Evolutionary conservation across 805 yeast genomes (phyloP), one percentile per base, ranked within the genome.

Genomic region (Candida sithepensis): DNA sequence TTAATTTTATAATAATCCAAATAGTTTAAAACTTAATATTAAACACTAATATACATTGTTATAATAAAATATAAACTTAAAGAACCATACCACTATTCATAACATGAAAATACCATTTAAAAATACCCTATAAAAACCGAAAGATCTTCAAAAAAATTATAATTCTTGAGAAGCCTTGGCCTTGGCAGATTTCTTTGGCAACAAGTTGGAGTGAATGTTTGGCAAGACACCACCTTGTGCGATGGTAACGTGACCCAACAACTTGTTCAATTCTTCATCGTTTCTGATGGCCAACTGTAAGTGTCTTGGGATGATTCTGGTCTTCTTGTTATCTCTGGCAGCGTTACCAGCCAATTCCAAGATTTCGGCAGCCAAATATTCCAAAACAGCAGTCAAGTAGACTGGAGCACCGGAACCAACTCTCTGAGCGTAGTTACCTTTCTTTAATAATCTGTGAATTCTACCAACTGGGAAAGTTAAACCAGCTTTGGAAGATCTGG

Each of bases 191-290:
- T 77, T 77, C 72, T 76, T 71, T 68, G 82, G 84, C 63, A 91
- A 83, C 72, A 91, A 84, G 78, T 85, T 84, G 75, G 84, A 89
- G 78, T 88, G 96, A 70, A 90, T 88, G 84, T 89, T 88, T 78
- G 97, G 97, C 74, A 91, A 82, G 64, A 92, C 97, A 88, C 97
- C 97, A 85, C 97, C 97, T 76, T 90, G 96, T 60, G 97, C 97
- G 66, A 91, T 92, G 57, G 97, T 91, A 58, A 92, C 99, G 71
- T 89, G 89, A 63, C 81, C 81, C 58, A 92, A 80, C 65, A 91
- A 82, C 74, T 88, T 90, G 88, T 92, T 91, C 74, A 92, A 82
- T 77, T 92, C 97, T 77, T 92, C 97, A 81, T 92, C 98, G 70
- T 91, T 92, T 82, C 98, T 88, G 81, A 91, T 91, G 73, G 98